Percentiles rank a stretch among this genome's conserved stretches.
Evolutionary conservation across 805 yeast genomes (phyloP).

Genomic region (Debaryomyces castellii): DNA sequence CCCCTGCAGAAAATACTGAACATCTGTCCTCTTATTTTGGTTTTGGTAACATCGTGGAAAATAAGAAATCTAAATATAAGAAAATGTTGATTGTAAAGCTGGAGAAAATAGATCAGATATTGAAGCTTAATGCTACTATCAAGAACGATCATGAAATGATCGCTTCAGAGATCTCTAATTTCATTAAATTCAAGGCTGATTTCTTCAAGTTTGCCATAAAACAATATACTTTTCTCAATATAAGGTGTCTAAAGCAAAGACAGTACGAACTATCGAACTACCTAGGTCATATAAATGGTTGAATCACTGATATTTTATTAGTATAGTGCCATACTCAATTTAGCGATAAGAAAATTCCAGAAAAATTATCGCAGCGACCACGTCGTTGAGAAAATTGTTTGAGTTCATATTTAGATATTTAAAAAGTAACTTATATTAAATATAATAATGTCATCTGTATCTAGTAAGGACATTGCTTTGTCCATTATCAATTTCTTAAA

Average conservation of each 20-base stretch:
- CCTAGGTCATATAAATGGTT: not conserved
- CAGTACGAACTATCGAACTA: conserved; percentile 3
- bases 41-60: conserved; percentile 48
- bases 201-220: conserved; percentile 39
- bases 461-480: conserved; percentile 67
- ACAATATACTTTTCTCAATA: conserved; percentile 17
- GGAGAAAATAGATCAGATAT: conserved; percentile 41
- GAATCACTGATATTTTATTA: not conserved
- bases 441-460: conserved; percentile 35
- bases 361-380: conserved; percentile 1
- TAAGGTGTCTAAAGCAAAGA: conserved; percentile 1
- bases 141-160: conserved; percentile 56
- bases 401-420: not conserved
- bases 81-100: conserved; percentile 38
- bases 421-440: not conserved
- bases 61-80: conserved; percentile 48
- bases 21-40: conserved; percentile 25
- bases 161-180: conserved; percentile 64
- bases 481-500: conserved; percentile 74
- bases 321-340: conserved; percentile 4
- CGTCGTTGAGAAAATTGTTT: not conserved
- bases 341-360: conserved; percentile 6
- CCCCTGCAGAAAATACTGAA: conserved; percentile 14
- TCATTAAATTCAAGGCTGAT: conserved; percentile 48
- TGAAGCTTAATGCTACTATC: conserved; percentile 46